phyloP scores from a whole-genome alignment of 805 yeast species.

The Candida vartiovaarae region DNA sequence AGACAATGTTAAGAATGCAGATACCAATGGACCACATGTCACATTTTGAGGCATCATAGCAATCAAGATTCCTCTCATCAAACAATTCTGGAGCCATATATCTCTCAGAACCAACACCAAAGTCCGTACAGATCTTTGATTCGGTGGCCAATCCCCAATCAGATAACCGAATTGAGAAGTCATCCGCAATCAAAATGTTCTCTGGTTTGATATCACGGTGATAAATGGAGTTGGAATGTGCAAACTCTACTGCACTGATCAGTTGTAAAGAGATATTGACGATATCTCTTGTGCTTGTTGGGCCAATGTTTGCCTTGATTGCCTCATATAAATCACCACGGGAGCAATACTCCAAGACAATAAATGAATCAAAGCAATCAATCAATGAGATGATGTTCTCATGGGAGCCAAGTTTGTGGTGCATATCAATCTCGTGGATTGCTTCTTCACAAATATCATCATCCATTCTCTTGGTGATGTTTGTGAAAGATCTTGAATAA shows the following conservation, averaged over 20 bases:
- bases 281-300: conserved; percentile 38
- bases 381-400: conserved; percentile 51
- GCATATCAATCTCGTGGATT: conserved; percentile 59
- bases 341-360: conserved; percentile 76
- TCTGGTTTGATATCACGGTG: conserved; percentile 82
- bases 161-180: conserved; percentile 55
- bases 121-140: conserved; percentile 49
- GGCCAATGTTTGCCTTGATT: conserved; percentile 54
- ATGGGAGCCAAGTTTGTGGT: conserved; percentile 52
- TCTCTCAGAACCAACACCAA: conserved; percentile 84
- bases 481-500: conserved; percentile 26
- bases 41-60: conserved; percentile 72
- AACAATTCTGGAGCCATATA: conserved; percentile 94
- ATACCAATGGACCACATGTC: conserved; percentile 91
- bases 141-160: conserved; percentile 72
- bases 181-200: conserved; percentile 51
- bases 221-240: conserved; percentile 66
- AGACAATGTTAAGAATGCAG: conserved; percentile 74
- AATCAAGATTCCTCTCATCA: conserved; percentile 45
- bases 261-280: conserved; percentile 54
- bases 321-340: conserved; percentile 86
- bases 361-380: conserved; percentile 60
- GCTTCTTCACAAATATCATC: conserved; percentile 50
- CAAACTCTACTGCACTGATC: conserved; percentile 67
- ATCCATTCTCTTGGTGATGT: conserved; percentile 24